Conservation (phyloP, 2,329 filamentous ascomycete species). For the Colletotrichum spinosum region DNA sequence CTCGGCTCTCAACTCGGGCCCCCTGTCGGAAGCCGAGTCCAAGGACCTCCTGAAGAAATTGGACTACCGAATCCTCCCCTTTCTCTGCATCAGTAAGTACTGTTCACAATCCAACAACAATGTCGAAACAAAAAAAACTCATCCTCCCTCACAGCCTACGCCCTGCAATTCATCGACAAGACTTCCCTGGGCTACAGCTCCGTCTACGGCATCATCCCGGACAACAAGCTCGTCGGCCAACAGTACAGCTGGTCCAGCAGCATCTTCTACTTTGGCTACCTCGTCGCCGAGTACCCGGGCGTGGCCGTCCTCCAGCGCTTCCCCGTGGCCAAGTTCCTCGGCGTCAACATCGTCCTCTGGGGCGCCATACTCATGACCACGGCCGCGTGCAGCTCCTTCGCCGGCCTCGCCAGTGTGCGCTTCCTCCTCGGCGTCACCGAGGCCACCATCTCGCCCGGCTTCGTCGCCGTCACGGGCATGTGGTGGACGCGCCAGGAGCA, state of each 20-base stretch:
- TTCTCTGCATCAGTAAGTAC: constrained; percentile 40
- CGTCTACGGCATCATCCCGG: constrained; percentile 45
- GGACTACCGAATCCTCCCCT: constrained; percentile 27
- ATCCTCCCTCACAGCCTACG: constrained; percentile 38
- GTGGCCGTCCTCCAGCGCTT: constrained; percentile 45
- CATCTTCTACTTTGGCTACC: constrained; percentile 49
- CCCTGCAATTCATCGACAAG: constrained; percentile 47
- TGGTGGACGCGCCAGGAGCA: constrained; percentile 55
- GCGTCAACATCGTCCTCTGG: constrained; percentile 46
- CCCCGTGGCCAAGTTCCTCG: constrained; percentile 45
- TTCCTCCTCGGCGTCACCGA: constrained; percentile 54
- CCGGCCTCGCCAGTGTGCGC: constrained; percentile 47
- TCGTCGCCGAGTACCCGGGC: constrained; percentile 46
- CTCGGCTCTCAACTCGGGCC: constrained; percentile 23
- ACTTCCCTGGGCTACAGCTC: constrained; percentile 42
- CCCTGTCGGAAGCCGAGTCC: constrained; percentile 17
- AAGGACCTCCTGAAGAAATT: constrained; percentile 18
- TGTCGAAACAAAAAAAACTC: too few species aligned
- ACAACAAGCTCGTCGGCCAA: constrained; percentile 44
- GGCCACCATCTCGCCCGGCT: constrained; percentile 47
- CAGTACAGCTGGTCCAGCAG: constrained; percentile 47
- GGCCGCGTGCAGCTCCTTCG: constrained; percentile 46
- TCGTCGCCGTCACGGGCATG: constrained; percentile 51
- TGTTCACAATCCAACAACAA: too few species aligned
- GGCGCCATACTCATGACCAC: constrained; percentile 46